These are phyloP conservation scores for Solanum chaucha DNA, from an alignment of 257 asterid genomes.

Conservation along the genomic window DNA sequence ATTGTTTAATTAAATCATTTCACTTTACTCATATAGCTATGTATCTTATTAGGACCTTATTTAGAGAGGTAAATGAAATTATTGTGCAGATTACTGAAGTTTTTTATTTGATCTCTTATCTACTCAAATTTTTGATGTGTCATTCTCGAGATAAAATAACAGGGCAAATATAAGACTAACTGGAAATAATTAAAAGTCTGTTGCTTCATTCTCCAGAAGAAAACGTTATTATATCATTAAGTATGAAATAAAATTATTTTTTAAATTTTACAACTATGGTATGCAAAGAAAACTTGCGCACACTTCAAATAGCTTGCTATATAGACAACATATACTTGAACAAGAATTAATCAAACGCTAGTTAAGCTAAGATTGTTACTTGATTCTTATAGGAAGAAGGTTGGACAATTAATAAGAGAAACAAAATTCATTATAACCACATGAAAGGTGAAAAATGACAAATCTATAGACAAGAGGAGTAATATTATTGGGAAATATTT, in stretches of 20 bases:
- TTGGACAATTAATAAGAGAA: background rate
- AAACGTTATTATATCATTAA: background rate
- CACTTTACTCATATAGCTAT: background rate
- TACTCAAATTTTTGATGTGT: background rate
- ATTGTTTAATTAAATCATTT: constrained; percentile 39
- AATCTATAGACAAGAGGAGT: background rate
- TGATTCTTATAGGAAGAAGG: background rate
- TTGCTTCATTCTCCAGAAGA: background rate
- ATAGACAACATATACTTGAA: background rate
- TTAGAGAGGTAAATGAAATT: background rate
- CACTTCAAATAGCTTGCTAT: too few species aligned
- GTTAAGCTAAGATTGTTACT: background rate
- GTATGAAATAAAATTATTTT: background rate
- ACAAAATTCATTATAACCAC: background rate
- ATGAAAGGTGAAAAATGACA: background rate
- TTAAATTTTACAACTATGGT: background rate
- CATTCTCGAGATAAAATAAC: background rate
- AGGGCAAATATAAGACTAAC: background rate
- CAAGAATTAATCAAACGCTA: too few species aligned
- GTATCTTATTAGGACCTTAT: background rate
- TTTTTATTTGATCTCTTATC: background rate
- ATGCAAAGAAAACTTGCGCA: background rate
- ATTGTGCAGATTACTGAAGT: background rate
- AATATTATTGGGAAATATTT: background rate
- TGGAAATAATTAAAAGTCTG: background rate